A percentile compares a stretch with the other conserved stretches of the same genome.
Evolutionary conservation across 441 rosid genomes (phyloP).

Genomic region (Croton laevigatus): DNA sequence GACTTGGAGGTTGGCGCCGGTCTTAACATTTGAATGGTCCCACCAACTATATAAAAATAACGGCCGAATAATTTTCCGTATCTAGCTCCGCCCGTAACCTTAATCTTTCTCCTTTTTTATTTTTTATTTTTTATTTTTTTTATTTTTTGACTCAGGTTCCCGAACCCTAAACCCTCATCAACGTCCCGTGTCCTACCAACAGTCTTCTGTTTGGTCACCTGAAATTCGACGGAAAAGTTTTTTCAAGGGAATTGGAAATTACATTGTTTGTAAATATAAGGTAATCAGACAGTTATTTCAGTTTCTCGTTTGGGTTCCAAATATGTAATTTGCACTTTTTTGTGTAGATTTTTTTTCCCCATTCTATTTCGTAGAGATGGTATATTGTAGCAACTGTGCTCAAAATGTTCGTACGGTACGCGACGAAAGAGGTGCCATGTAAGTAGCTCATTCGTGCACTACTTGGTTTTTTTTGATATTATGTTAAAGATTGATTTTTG

Average conservation of each 20-base stretch:
- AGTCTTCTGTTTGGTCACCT: neutral
- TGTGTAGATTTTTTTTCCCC: neutral
- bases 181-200: neutral
- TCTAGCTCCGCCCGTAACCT: no score
- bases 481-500: neutral
- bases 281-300: neutral
- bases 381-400: slow-evolving; percentile 24
- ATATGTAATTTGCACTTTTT: neutral
- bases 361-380: slow-evolving; percentile 15
- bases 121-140: neutral
- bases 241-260: neutral
- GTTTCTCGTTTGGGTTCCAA: neutral
- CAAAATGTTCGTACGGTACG: slow-evolving; percentile 18
- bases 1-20: no score
- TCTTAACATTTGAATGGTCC: no score
- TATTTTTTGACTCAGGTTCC: neutral
- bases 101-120: neutral
- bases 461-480: neutral
- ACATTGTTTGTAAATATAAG: neutral
- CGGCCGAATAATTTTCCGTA: no score
- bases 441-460: neutral
- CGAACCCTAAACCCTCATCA: neutral
- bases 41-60: no score
- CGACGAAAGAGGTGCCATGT: slow-evolving; percentile 21
- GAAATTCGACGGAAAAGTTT: neutral